These are phyloP conservation scores for Gentiana macrophylla DNA, from an alignment of 257 asterid species.

Conservation along the genomic window DNA sequence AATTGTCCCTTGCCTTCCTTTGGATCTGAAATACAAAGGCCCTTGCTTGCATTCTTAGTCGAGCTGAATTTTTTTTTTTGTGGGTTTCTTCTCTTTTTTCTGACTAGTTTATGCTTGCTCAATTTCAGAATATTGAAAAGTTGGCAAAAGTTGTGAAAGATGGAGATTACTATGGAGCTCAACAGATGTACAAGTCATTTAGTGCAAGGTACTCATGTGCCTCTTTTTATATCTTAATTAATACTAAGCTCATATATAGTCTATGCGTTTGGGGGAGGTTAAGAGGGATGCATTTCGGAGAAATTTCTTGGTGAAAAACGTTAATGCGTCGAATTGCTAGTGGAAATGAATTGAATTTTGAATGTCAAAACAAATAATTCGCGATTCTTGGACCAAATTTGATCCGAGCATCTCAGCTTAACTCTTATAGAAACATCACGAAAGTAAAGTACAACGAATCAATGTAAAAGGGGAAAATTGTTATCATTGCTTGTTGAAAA, in stretches of 20 bases:
- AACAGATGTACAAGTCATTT: constrained; percentile 86
- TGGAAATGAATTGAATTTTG: too few species aligned
- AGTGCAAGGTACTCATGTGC: constrained; percentile 55
- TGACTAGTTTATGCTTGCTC: background rate
- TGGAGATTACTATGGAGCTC: constrained; percentile 96
- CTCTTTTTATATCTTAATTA: background rate
- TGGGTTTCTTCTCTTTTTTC: background rate
- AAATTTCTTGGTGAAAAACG: too few species aligned
- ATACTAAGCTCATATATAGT: constrained; percentile 1
- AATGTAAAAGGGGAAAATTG: too few species aligned
- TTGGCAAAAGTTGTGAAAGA: constrained; percentile 59
- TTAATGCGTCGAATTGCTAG: too few species aligned
- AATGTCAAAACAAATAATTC: too few species aligned
- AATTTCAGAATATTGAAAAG: constrained; percentile 67
- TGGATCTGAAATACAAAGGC: background rate
- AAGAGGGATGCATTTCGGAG: background rate
- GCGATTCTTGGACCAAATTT: too few species aligned
- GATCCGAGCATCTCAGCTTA: too few species aligned
- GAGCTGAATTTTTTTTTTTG: constrained; percentile 1
- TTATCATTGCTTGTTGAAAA: too few species aligned
- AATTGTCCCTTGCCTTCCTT: background rate
- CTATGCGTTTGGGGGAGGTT: background rate
- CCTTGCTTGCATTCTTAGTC: background rate
- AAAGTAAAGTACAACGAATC: too few species aligned
- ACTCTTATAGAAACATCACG: too few species aligned